Evolutionary conservation across 140 eudicot species (phyloP).

Genomic region (Stevia rebaudiana): DNA sequence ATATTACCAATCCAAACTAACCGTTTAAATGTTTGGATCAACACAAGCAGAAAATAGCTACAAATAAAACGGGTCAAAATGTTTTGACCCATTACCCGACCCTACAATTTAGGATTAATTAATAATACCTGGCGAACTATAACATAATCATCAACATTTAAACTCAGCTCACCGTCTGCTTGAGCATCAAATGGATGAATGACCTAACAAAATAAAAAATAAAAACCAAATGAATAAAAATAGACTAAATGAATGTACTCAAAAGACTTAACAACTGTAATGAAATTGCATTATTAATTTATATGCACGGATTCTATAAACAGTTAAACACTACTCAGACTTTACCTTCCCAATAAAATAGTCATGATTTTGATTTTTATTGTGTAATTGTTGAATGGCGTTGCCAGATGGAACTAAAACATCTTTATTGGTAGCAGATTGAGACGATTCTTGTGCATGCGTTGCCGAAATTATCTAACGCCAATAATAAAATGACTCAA

Average conservation of each 20-base stretch:
- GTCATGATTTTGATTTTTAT: constrained; percentile 24
- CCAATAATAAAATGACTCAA: not conserved
- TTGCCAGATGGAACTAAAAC: constrained; percentile 29
- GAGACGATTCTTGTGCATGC: constrained; percentile 38
- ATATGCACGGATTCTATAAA: constrained; percentile 6
- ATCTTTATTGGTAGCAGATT: constrained; percentile 26
- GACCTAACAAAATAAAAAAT: constrained; percentile 47
- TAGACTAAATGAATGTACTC: not conserved
- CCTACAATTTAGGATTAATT: not conserved
- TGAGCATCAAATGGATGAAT: constrained; percentile 90
- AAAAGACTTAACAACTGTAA: not conserved
- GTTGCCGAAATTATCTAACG: constrained; percentile 60
- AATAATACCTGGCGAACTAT: constrained; percentile 70
- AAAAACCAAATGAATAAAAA: not conserved
- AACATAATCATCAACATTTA: constrained; percentile 64
- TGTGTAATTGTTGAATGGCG: constrained; percentile 19
- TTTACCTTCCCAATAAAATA: constrained; percentile 71
- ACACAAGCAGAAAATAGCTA: not conserved
- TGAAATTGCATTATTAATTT: not conserved
- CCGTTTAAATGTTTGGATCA: not conserved
- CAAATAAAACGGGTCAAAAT: not conserved
- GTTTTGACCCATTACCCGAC: not conserved
- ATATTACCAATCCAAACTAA: not conserved
- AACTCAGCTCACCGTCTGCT: constrained; percentile 79
- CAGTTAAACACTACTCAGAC: not conserved